These are phyloP conservation scores for Zymoseptoria ardabiliae DNA, from an alignment of 2,329 filamentous ascomycete genomes.

Conservation along the genomic window DNA sequence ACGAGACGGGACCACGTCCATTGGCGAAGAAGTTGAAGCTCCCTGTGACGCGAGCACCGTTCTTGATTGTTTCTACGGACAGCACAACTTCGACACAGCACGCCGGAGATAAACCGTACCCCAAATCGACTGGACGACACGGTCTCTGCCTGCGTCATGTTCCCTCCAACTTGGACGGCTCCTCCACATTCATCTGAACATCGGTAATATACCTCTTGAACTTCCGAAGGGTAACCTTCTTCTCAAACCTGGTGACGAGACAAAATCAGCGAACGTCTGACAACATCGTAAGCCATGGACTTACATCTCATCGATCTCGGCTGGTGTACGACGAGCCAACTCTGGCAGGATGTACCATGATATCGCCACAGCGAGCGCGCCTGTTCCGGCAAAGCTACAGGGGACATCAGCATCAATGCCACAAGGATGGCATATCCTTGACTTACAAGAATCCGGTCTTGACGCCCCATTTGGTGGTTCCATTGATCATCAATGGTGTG, in stretches of 20 bases:
- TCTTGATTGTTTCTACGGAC: no score
- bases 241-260: slow-evolving; percentile 23
- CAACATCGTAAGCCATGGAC: slow-evolving; percentile 9
- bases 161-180: background rate
- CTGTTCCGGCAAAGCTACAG: slow-evolving; percentile 31
- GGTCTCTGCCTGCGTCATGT: background rate
- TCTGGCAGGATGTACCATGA: slow-evolving; percentile 36
- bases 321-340: slow-evolving; percentile 30
- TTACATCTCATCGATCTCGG: slow-evolving; percentile 35
- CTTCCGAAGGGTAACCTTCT: slow-evolving; percentile 31
- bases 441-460: slow-evolving; percentile 41
- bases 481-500: slow-evolving; percentile 41
- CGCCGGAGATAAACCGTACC: no score
- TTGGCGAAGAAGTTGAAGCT: background rate
- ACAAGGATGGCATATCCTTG: background rate
- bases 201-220: slow-evolving; percentile 33
- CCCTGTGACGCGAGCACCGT: no score
- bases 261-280: background rate
- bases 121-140: background rate
- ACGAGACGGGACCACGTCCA: background rate
- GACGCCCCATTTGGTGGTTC: slow-evolving; percentile 34
- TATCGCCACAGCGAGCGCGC: slow-evolving; percentile 27
- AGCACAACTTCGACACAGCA: no score
- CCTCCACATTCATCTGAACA: slow-evolving; percentile 22
- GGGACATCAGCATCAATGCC: background rate